phyloP scores from a whole-genome alignment of 805 yeast genomes.

The Sporopachydermia lactativora region DNA sequence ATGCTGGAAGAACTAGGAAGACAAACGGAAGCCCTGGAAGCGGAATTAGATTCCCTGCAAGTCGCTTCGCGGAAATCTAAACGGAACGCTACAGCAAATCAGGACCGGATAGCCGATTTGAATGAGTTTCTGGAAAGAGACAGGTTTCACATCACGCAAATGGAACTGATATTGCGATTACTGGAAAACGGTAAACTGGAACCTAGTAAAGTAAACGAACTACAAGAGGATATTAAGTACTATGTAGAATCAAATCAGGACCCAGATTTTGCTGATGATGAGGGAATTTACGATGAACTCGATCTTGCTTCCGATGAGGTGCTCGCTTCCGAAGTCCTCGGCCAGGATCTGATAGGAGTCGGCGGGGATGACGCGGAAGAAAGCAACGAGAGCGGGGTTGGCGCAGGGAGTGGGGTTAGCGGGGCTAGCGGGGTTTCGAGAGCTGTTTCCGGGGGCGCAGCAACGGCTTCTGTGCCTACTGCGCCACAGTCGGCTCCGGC shows the following conservation, averaged over 20 bases:
- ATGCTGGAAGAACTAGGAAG: constrained; percentile 68
- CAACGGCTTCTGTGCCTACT: constrained; percentile 12
- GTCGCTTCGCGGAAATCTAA: constrained; percentile 44
- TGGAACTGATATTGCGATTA: constrained; percentile 65
- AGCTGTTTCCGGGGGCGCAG: constrained; percentile 14
- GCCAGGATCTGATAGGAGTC: constrained; percentile 12
- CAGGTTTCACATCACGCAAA: constrained; percentile 58
- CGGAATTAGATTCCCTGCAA: constrained; percentile 43
- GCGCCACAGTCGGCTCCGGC: constrained; percentile 11
- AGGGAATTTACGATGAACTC: constrained; percentile 78
- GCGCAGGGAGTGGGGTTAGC: constrained; percentile 5
- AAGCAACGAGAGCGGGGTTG: constrained; percentile 7
- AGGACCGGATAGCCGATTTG: constrained; percentile 45
- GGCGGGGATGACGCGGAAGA: constrained; percentile 5
- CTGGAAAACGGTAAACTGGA: constrained; percentile 72
- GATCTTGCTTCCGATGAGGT: constrained; percentile 30
- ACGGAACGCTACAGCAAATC: constrained; percentile 37
- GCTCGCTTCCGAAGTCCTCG: constrained; percentile 12
- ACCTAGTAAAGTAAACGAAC: constrained; percentile 58
- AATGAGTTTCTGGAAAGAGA: constrained; percentile 58
- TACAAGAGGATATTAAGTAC: constrained; percentile 82
- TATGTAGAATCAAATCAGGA: constrained; percentile 91
- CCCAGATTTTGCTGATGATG: constrained; percentile 87
- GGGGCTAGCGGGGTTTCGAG: constrained; percentile 4
- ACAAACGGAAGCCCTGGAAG: constrained; percentile 70